Evolutionary conservation across 2,329 filamentous ascomycete genomes (phyloP).

Genomic region (Polytolypa hystricis): DNA sequence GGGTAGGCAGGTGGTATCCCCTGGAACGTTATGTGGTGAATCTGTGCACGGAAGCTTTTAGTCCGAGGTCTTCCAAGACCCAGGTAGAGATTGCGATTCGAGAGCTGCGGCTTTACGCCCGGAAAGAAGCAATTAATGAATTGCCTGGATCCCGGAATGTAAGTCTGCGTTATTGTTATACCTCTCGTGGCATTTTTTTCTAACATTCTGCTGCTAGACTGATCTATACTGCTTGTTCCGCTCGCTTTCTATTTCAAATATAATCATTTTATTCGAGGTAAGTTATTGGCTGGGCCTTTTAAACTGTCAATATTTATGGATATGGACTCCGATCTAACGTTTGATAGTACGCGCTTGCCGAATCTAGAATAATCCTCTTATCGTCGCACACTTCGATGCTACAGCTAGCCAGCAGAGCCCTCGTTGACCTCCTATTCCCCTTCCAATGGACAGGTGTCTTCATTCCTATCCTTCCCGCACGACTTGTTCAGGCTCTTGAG

Average conservation of each 20-base stretch:
- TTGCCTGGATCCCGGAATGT: constrained; percentile 75
- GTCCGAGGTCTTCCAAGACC: constrained; percentile 83
- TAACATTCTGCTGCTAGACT: constrained; percentile 35
- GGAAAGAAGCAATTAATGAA: constrained; percentile 88
- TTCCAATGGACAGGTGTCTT: constrained; percentile 90
- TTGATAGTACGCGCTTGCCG: constrained; percentile 62
- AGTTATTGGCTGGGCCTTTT: constrained; percentile 4
- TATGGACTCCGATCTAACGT: no score
- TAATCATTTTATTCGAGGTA: constrained; percentile 75
- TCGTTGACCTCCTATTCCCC: constrained; percentile 76
- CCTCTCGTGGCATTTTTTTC: constrained; percentile 8
- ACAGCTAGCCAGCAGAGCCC: constrained; percentile 79
- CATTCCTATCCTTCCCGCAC: constrained; percentile 79
- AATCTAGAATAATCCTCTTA: constrained; percentile 90
- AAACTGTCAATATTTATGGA: constrained; percentile 3
- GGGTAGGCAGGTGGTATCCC: constrained; percentile 88
- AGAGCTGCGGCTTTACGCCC: constrained; percentile 81
- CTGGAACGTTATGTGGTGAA: constrained; percentile 95
- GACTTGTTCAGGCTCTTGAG: constrained; percentile 80
- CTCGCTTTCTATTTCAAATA: constrained; percentile 79
- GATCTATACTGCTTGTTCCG: constrained; percentile 91
- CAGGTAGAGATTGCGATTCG: constrained; percentile 87
- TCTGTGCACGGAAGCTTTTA: constrained; percentile 87
- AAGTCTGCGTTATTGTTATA: no score
- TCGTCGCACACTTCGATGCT: constrained; percentile 96